phyloP scores from a whole-genome alignment of 2,329 filamentous ascomycete species.

The Trichoderma oligosporum region DNA sequence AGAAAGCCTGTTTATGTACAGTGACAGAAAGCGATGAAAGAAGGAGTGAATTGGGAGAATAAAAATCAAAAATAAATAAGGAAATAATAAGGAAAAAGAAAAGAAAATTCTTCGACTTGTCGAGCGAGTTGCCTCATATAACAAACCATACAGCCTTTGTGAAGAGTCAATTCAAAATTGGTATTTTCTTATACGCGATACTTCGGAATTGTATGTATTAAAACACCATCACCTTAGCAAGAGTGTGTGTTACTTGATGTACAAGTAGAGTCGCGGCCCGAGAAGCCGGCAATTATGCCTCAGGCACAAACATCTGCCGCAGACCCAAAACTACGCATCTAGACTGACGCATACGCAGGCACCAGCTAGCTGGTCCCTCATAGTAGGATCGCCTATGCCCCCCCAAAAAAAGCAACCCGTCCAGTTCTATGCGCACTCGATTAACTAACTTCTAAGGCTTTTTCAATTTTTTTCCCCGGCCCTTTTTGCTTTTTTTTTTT shows the following conservation, averaged over 20 bases:
- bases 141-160: too few species aligned
- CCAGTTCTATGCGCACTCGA: constrained; percentile 9
- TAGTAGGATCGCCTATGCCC: constrained; percentile 15
- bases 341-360: constrained; percentile 28
- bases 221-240: not conserved
- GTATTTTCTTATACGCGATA: too few species aligned
- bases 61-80: too few species aligned
- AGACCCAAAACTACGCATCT: constrained; percentile 28
- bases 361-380: constrained; percentile 17
- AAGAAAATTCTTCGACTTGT: too few species aligned
- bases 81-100: too few species aligned
- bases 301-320: constrained; percentile 27
- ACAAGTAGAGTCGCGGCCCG: not conserved
- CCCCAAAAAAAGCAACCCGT: constrained; percentile 19
- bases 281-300: constrained; percentile 27
- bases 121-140: too few species aligned
- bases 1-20: too few species aligned
- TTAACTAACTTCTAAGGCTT: too few species aligned
- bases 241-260: not conserved
- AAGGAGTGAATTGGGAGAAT: too few species aligned
- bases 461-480: constrained; percentile 9
- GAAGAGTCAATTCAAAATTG: too few species aligned
- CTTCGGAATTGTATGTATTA: not conserved
- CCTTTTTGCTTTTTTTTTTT: constrained; percentile 8
- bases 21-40: too few species aligned